A percentile compares a stretch with the other conserved stretches of the same genome.
Conservation (phyloP, 2,329 filamentous ascomycete species). For the Aphanoascus verrucosus region DNA sequence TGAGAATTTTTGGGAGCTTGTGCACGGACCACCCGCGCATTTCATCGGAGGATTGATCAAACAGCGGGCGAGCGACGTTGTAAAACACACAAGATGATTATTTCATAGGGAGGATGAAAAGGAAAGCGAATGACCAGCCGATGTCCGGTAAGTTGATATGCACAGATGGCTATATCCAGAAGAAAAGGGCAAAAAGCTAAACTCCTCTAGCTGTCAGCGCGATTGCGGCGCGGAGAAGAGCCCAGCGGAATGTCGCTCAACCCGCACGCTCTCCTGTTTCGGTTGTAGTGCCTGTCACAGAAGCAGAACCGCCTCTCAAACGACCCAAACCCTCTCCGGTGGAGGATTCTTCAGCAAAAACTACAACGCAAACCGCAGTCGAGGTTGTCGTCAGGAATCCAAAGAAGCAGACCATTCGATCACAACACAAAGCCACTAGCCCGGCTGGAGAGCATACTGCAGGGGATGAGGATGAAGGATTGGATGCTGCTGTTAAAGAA, state of each 20-base stretch:
- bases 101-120: conserved; percentile 11
- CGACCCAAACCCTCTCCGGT: conserved; percentile 24
- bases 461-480: conserved; percentile 7
- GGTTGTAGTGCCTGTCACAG: conserved; percentile 16
- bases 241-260: conserved; percentile 23
- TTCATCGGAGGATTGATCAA: neutral
- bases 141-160: conserved; percentile 7
- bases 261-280: conserved; percentile 1
- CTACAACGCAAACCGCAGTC: neutral
- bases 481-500: neutral
- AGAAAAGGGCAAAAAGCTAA: neutral
- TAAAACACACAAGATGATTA: too few species aligned
- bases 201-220: conserved; percentile 26
- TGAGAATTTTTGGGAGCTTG: conserved; percentile 11
- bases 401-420: neutral
- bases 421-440: neutral
- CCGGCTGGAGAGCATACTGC: neutral
- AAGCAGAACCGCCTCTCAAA: conserved; percentile 29
- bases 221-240: conserved; percentile 34
- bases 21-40: conserved; percentile 11
- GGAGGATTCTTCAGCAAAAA: conserved; percentile 8
- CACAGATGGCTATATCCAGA: neutral
- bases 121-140: conserved; percentile 10
- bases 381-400: conserved; percentile 4
- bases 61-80: neutral